These are phyloP conservation scores for Luffa aegyptiaca DNA, from an alignment of 306 rosid species.

Conservation along the genomic window DNA sequence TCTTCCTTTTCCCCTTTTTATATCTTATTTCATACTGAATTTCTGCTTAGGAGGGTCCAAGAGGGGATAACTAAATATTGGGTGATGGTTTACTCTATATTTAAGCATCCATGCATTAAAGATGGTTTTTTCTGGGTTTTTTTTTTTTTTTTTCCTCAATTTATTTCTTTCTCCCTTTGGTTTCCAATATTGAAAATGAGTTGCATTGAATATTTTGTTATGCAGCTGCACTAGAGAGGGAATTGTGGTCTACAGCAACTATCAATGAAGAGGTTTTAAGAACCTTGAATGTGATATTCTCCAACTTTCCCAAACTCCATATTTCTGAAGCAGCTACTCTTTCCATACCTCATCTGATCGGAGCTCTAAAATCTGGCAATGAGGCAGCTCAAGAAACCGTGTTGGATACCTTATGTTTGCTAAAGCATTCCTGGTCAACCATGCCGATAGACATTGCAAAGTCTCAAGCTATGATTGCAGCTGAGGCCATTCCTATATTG, in stretches of 20 bases:
- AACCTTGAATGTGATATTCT: conserved; percentile 78
- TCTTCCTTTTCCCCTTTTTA: background rate
- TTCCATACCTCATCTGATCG: conserved; percentile 89
- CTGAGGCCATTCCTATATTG: conserved; percentile 93
- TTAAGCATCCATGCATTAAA: background rate
- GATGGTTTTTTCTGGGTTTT: background rate
- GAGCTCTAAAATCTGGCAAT: conserved; percentile 82
- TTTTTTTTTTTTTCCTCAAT: background rate
- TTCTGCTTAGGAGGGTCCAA: background rate
- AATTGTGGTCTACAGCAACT: conserved; percentile 84
- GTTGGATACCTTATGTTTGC: conserved; percentile 68
- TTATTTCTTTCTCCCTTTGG: background rate
- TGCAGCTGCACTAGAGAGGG: conserved; percentile 95
- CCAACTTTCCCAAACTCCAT: conserved; percentile 90
- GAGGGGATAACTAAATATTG: background rate
- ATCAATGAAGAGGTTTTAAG: conserved; percentile 88
- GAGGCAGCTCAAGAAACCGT: conserved; percentile 88
- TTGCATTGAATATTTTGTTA: conserved; percentile 15
- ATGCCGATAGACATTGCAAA: conserved; percentile 80
- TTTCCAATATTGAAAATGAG: conserved; percentile 3
- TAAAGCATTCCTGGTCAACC: conserved; percentile 87
- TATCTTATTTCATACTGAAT: background rate
- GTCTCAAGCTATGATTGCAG: conserved; percentile 80
- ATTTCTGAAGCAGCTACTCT: conserved; percentile 88
- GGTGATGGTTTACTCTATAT: background rate